A percentile compares a stretch with the other conserved stretches of the same genome.
Conservation (phyloP, 768 basidiomycete genomes). For the Mycena galopus region DNA sequence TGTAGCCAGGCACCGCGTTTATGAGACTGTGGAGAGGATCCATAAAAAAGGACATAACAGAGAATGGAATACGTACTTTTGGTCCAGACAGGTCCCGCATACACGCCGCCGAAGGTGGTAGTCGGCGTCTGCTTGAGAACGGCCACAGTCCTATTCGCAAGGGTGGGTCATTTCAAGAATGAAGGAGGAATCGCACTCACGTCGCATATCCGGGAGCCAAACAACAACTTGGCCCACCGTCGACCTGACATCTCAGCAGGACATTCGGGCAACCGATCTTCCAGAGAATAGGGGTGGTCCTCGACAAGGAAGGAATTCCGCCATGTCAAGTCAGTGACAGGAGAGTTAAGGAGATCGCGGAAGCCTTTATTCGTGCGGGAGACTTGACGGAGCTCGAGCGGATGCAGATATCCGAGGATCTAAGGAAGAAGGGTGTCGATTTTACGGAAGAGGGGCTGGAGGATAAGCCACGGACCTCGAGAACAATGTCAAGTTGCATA, state of each 20-base stretch:
- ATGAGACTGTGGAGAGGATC: background rate
- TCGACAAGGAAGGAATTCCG: slow-evolving; percentile 18
- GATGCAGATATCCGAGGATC: slow-evolving; percentile 22
- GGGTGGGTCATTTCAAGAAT: background rate
- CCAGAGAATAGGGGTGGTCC: background rate
- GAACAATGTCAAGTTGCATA: slow-evolving; percentile 10
- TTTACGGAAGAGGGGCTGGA: too few relatives aligned
- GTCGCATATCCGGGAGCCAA: slow-evolving; percentile 13
- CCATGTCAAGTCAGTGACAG: slow-evolving; percentile 17
- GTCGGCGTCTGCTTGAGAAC: background rate
- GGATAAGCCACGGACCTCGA: slow-evolving; percentile 11
- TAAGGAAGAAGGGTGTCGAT: background rate
- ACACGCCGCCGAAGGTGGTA: background rate
- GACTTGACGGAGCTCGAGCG: slow-evolving; percentile 15
- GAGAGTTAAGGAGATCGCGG: slow-evolving; percentile 2
- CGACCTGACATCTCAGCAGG: slow-evolving; percentile 2
- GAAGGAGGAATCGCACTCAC: slow-evolving; percentile 7
- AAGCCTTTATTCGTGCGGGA: slow-evolving; percentile 11
- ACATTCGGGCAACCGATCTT: background rate
- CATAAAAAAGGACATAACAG: too few relatives aligned
- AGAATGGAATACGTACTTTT: slow-evolving; percentile 9
- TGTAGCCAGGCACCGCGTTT: background rate
- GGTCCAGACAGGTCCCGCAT: background rate
- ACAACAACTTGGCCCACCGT: slow-evolving; percentile 23
- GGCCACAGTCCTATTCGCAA: background rate